These are phyloP conservation scores for Selaginella tamariscina DNA, from an alignment of 75 land plant genomes.

Conservation along the genomic window DNA sequence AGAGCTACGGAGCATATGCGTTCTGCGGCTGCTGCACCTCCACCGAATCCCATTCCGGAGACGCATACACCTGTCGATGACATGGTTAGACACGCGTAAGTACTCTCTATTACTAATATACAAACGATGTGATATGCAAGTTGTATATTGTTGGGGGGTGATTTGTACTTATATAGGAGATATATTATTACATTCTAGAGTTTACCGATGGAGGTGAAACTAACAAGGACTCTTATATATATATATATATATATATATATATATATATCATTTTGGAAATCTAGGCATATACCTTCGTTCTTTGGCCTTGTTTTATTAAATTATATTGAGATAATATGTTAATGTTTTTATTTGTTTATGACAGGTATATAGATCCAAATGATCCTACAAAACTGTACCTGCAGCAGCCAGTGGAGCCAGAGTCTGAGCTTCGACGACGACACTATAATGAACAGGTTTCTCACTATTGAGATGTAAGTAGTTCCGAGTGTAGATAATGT, in stretches of 20 bases:
- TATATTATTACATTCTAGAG: too few species aligned
- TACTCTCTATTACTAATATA: background rate
- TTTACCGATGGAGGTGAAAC: too few species aligned
- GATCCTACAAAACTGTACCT: conserved; percentile 74
- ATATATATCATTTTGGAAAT: too few species aligned
- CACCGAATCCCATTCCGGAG: conserved; percentile 64
- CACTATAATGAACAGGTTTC: conserved; percentile 37
- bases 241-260: too few species aligned
- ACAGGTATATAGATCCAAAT: conserved; percentile 82
- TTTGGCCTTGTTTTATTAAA: too few species aligned
- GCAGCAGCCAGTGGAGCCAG: conserved; percentile 54
- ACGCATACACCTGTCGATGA: conserved; percentile 80
- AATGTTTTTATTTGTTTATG: conserved; percentile 11
- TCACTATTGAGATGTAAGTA: background rate
- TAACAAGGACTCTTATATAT: too few species aligned
- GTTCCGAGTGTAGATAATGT: background rate
- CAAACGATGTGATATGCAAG: background rate
- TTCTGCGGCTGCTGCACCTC: conserved; percentile 22
- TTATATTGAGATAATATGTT: background rate
- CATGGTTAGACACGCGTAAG: conserved; percentile 91
- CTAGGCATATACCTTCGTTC: too few species aligned
- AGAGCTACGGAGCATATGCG: conserved; percentile 29
- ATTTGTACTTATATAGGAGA: too few species aligned
- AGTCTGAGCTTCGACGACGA: conserved; percentile 54
- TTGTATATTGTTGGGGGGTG: background rate